Evolutionary conservation across 768 basidiomycete genomes (phyloP), one percentile per base, ranked within the genome.

Genomic region (Hypsizygus marmoreus): DNA sequence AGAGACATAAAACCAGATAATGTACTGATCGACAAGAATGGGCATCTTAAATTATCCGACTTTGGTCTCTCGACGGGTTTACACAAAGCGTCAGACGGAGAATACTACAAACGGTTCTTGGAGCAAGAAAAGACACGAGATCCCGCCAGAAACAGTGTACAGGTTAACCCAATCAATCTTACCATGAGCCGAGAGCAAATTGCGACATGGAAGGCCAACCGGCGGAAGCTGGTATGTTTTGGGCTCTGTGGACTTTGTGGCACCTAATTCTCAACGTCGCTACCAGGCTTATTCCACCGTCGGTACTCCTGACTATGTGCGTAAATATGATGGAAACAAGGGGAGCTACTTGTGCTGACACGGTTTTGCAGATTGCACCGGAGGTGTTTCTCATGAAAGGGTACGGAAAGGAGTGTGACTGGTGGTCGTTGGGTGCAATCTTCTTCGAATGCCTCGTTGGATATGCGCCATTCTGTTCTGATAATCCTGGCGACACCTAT

Each of bases 1-100:
- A 97, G 95, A 56, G 95, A 99, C 64, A 98, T 99, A 68, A 99
- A 99, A 72, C 95, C 95, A 17, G 95, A 99, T 69, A 99, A 99
- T 61, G 97, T 99, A 52, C 78, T 99, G 48, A 99, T 99, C 58
- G 95, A 99, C 75, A 89, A 88, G 65, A 88, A 88, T 48, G 95
- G 95, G 0, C 95, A 99, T 65, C 79, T 99, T 66, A 99, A 99
- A 66, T 73, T 99, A 23, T 99, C 95, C 30, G 95, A 99, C 67
- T 99, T 99, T 63, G 95, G 95, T 48, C 81, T 99, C 29, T 97
- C 95, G 13, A 99, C 95, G 22, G 95, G 95, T 8, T 82, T 99
- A 65, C 95, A 99, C 70, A 98, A 97, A 66, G 87, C 86, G 42
- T 91, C 95, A 45, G 95, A 98, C 60, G 90, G 88, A 22, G 88